Conservation (phyloP, 2,329 filamentous ascomycete genomes). For the Parasarocladium wereldwijsianum region DNA sequence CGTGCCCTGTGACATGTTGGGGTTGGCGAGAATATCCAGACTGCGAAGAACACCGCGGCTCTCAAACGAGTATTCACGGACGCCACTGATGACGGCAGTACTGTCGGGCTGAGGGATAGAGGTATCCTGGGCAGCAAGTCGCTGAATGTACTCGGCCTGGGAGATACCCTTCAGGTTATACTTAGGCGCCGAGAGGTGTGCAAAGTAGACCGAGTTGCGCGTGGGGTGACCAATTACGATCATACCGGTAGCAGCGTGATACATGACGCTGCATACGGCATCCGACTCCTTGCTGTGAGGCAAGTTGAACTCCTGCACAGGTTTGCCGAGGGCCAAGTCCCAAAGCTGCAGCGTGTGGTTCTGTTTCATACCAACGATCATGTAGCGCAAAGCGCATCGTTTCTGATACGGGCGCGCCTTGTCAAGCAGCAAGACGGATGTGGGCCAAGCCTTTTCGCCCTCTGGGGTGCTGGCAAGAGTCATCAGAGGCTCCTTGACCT, state of each 20-base stretch:
- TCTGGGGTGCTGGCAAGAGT: conserved; percentile 77
- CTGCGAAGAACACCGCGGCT: conserved; percentile 79
- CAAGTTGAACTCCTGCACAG: conserved; percentile 92
- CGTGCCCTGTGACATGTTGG: conserved; percentile 45
- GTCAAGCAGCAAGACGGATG: conserved; percentile 88
- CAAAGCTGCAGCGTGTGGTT: conserved; percentile 97
- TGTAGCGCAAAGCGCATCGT: conserved; percentile 78
- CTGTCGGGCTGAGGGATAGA: conserved; percentile 75
- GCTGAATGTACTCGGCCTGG: conserved; percentile 77
- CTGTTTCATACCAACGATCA: conserved; percentile 96
- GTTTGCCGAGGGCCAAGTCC: conserved; percentile 90
- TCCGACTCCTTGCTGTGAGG: conserved; percentile 93
- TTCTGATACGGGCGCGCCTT: conserved; percentile 90
- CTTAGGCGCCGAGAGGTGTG: conserved; percentile 85
- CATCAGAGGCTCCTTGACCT: conserved; percentile 75
- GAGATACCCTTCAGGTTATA: conserved; percentile 73
- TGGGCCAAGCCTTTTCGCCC: conserved; percentile 90
- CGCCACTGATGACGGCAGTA: conserved; percentile 92
- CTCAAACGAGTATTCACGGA: conserved; percentile 86
- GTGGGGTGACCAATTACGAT: conserved; percentile 92
- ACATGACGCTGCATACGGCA: conserved; percentile 93
- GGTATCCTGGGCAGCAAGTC: conserved; percentile 56
- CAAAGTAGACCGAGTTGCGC: conserved; percentile 92
- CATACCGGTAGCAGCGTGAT: conserved; percentile 84
- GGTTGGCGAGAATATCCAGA: conserved; percentile 69